A percentile compares a stretch with the other conserved stretches of the same genome.
phyloP scores from a whole-genome alignment of 1,139 yeast species.

The Zygosaccharomyces sapae region DNA sequence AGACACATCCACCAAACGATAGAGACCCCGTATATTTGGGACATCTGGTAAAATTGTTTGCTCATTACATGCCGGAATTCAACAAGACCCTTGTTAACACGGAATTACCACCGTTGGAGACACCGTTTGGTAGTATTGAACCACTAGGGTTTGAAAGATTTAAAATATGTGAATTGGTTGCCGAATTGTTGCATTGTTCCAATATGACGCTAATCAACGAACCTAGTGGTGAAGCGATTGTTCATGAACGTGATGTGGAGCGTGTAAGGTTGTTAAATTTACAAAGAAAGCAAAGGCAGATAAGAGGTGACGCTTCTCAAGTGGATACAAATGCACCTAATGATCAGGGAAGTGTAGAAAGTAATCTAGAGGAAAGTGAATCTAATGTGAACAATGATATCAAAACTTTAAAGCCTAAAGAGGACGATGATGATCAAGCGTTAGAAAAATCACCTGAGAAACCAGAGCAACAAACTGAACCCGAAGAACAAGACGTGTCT shows the following conservation, averaged over 20 bases:
- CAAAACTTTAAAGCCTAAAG: slow-evolving; percentile 7
- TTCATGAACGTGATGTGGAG: slow-evolving; percentile 68
- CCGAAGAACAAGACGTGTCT: slow-evolving; percentile 13
- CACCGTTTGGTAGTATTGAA: slow-evolving; percentile 73
- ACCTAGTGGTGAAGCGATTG: slow-evolving; percentile 72
- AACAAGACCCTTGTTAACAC: slow-evolving; percentile 48
- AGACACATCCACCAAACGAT: slow-evolving; percentile 90
- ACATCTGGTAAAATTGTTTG: slow-evolving; percentile 73
- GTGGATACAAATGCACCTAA: background rate
- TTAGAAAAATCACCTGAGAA: slow-evolving; percentile 5
- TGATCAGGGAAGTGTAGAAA: slow-evolving; percentile 3
- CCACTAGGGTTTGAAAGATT: slow-evolving; percentile 96
- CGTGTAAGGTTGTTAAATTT: slow-evolving; percentile 37
- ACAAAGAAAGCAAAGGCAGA: slow-evolving; percentile 8
- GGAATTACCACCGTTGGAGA: slow-evolving; percentile 45
- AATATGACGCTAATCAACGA: slow-evolving; percentile 93
- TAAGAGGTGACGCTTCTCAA: slow-evolving; percentile 2
- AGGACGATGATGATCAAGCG: slow-evolving; percentile 2
- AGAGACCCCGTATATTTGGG: slow-evolving; percentile 95
- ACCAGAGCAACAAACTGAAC: slow-evolving; percentile 5
- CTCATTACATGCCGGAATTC: slow-evolving; percentile 69
- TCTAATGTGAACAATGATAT: slow-evolving; percentile 1
- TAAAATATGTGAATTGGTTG: slow-evolving; percentile 90
- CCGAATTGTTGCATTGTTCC: slow-evolving; percentile 92
- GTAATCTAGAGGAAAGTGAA: background rate